A percentile compares a stretch with the other conserved stretches of the same genome.
These are phyloP conservation scores for Acorus gramineus DNA, from an alignment of 106 monocot genomes.

Conservation along the genomic window DNA sequence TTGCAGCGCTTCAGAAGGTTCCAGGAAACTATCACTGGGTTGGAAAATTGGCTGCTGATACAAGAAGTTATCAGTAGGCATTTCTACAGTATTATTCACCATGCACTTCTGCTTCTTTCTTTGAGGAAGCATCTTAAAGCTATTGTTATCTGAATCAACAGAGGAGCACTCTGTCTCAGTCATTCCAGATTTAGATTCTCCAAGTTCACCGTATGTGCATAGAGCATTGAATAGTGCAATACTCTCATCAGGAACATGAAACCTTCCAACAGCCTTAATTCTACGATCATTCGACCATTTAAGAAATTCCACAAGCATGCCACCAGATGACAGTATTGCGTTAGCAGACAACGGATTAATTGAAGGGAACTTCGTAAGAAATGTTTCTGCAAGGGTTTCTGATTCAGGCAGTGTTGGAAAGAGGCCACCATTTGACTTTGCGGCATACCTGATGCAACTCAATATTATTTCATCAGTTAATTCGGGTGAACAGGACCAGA, in stretches of 20 bases:
- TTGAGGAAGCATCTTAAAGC: conserved; percentile 29
- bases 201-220: conserved; percentile 83
- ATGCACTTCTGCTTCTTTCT: conserved; percentile 32
- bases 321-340: conserved; percentile 64
- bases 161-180: conserved; percentile 67
- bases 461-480: conserved; percentile 85
- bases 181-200: conserved; percentile 93
- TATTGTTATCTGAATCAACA: conserved; percentile 60
- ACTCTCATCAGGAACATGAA: conserved; percentile 52
- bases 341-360: conserved; percentile 62
- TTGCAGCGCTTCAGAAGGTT: conserved; percentile 15
- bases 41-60: conserved; percentile 17
- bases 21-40: conserved; percentile 2
- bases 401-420: conserved; percentile 74
- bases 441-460: conserved; percentile 47
- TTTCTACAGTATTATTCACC: conserved; percentile 3
- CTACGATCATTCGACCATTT: conserved; percentile 65
- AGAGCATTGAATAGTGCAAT: conserved; percentile 61
- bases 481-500: conserved; percentile 69
- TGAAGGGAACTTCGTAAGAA: conserved; percentile 57
- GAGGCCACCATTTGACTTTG: conserved; percentile 25
- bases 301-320: conserved; percentile 71
- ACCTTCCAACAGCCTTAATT: conserved; percentile 69
- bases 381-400: conserved; percentile 80
- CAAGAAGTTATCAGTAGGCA: conserved; percentile 14